These are phyloP conservation scores for Curvularia spicifera DNA, from an alignment of 2,329 filamentous ascomycete genomes.

Conservation along the genomic window DNA sequence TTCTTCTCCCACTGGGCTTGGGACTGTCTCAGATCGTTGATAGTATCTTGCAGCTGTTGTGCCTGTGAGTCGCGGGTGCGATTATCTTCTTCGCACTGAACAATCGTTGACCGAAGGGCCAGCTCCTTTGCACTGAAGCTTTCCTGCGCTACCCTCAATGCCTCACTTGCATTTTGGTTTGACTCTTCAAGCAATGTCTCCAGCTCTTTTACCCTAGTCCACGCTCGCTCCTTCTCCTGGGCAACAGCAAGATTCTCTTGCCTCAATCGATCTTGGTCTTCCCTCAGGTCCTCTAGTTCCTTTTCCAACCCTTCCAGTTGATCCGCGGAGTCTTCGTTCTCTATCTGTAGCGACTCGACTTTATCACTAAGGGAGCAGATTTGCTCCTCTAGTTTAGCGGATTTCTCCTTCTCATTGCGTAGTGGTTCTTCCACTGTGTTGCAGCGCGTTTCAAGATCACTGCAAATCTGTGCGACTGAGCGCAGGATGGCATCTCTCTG, in stretches of 20 bases:
- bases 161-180: conserved; percentile 41
- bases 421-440: conserved; percentile 62
- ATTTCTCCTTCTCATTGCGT: conserved; percentile 51
- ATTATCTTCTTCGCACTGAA: conserved; percentile 27
- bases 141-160: conserved; percentile 30
- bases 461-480: conserved; percentile 60
- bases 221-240: conserved; percentile 42
- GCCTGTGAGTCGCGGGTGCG: conserved; percentile 13
- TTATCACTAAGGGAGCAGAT: conserved; percentile 45
- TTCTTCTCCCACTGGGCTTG: conserved; percentile 21
- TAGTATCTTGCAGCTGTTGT: conserved; percentile 16
- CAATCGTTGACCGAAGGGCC: conserved; percentile 32
- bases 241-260: conserved; percentile 48
- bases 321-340: conserved; percentile 32
- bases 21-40: conserved; percentile 14
- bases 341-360: conserved; percentile 42
- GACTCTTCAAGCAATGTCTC: conserved; percentile 50
- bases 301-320: conserved; percentile 47
- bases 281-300: conserved; percentile 48
- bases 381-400: conserved; percentile 39
- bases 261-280: conserved; percentile 31
- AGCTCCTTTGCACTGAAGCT: conserved; percentile 48
- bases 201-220: conserved; percentile 37
- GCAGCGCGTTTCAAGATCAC: conserved; percentile 64
- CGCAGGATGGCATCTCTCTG: conserved; percentile 57